Base-by-base conservation (phyloP, 148 eudicot genomes). In the Euryodendron excelsum region DNA sequence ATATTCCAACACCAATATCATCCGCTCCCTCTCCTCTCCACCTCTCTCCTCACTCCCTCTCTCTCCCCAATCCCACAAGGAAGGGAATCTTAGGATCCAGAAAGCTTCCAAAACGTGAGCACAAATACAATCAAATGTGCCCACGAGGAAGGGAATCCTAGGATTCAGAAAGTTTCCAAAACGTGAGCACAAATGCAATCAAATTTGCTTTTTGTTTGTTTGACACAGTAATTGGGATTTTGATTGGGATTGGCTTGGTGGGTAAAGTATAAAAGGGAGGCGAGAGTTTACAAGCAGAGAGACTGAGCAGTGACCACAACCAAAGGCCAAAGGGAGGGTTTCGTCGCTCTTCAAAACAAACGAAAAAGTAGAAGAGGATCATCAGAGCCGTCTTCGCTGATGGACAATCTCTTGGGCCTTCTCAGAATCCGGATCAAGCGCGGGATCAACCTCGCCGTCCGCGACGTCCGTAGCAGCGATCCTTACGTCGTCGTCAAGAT, bases 391-490 rank as follows among this genome's bases (percentile, higher is more conserved):
- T 58, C 20, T 13, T 48, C 10, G 14, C 1, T 4, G 3, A 86
- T 86, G 94, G 91, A 90, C 0, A 82, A 82, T 64, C 68, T 93
- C 21, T 44, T 91, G 82, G 98, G 98, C 30, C 84, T 93, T 1
- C 86, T 93, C 13, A 84, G 96, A 72, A 85, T 93, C 34, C 87
- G 89, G 53, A 69, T 93, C 11, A 84, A 87, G 52, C 85, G 86
- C 76, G 98, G 98, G 0, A 71, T 88, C 34, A 89, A 93, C 81
- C 93, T 93, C 23, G 98, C 98, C 33, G 86, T 93, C 37, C 90
- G 98, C 11, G 98, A 93, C 77, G 87, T 93, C 58, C 85, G 88
- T 23, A 93, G 82, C 75, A 93, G 98, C 55, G 98, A 93, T 78
- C 96, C 98, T 18, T 93, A 93, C 52, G 85, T 87, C 65, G 89